Base-by-base conservation (phyloP, 371 early-diverging fungal genomes). In the Dichotomocladium elegans region DNA sequence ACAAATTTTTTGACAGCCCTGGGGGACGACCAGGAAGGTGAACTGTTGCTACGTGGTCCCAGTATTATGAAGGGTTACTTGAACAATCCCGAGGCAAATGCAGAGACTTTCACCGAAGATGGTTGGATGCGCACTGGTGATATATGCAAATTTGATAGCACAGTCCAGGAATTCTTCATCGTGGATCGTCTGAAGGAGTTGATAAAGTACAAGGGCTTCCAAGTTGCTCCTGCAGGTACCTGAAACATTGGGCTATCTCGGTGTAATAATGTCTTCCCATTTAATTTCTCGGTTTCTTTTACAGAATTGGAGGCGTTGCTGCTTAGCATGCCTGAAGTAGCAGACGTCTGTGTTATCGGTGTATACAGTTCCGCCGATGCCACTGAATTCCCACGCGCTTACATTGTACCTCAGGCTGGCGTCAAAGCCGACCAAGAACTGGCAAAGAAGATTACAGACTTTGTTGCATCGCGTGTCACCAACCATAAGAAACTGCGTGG, bases 101-200 rank as follows among this genome's bases (percentile, higher is more conserved):
- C 63, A 12, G 72, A 68, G 8, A 78, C 85, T 1, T 84, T 95
- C 40, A 83, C 81, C 49, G 40, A 52, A 7, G 79, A 80, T 42
- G 91, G 90, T 10, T 95, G 85, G 76, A 72, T 93, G 60, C 87
- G 83, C 51, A 92, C 91, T 0, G 95, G 93, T 19, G 96, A 96
- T 57, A 70, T 94, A 40, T 94, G 57, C 21, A 79, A 79, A 24
- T 74, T 80, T 14, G 83, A 86, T 46, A 56, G 61, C 24, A 53
- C 51, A 9, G 37, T 55, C 30, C 59, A 69, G 14, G 59, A 83
- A 22, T 85, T 90, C 57, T 80, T 58, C 51, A 70, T 85, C 24
- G 63, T 75, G 10, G 91, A 89, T 55, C 86, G 90, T 43, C 72
- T 85, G 24, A 90, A 90, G 61, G 91, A 90, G 55, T 59, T 90